Conservation (phyloP, 2,329 filamentous ascomycete species). For the Nemania sp. region DNA sequence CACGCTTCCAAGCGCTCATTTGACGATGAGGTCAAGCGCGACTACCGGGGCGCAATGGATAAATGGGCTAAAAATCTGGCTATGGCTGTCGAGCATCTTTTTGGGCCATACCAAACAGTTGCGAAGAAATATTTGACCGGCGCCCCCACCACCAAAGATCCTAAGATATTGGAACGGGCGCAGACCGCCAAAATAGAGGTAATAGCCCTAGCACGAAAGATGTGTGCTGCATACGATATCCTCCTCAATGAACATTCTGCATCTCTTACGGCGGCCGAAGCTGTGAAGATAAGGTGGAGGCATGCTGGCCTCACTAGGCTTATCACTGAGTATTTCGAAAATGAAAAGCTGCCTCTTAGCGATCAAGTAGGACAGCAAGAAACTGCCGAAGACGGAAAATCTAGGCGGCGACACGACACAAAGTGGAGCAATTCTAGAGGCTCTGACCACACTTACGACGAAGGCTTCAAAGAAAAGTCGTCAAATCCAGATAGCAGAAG, state of each 20-base stretch:
- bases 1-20: conserved; percentile 60
- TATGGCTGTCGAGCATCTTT: conserved; percentile 63
- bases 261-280: conserved; percentile 23
- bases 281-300: conserved; percentile 34
- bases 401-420: not conserved
- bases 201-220: conserved; percentile 48
- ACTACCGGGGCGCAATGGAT: conserved; percentile 54
- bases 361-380: not conserved
- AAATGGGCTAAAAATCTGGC: conserved; percentile 64
- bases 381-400: conserved; percentile 3
- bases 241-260: conserved; percentile 40
- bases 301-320: conserved; percentile 45
- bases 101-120: conserved; percentile 58
- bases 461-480: conserved; percentile 2
- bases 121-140: conserved; percentile 35
- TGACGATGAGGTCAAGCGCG: conserved; percentile 47
- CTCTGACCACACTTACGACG: not conserved
- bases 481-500: not conserved
- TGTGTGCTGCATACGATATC: conserved; percentile 48
- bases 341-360: conserved; percentile 26
- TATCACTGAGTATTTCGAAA: conserved; percentile 45
- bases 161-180: conserved; percentile 4
- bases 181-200: conserved; percentile 40
- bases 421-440: not conserved
- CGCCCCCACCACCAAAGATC: not conserved